These are phyloP conservation scores for Scopulariopsis brevicaulis DNA, from an alignment of 2,329 filamentous ascomycete genomes.

Conservation along the genomic window DNA sequence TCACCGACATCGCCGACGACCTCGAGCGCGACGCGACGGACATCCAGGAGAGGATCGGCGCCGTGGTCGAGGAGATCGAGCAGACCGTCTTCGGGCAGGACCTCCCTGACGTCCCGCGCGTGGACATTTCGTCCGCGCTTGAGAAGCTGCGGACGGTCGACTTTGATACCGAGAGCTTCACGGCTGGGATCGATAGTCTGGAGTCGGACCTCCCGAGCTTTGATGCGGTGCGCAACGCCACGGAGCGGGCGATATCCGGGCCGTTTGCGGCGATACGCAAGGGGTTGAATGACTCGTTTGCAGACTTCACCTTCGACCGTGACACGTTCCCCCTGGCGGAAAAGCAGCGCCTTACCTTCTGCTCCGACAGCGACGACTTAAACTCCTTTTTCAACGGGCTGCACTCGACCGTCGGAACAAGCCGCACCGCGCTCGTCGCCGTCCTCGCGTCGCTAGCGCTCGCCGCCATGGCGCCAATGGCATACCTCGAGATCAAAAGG, in stretches of 20 bases:
- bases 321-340: constrained; percentile 70
- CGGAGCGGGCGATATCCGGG: constrained; percentile 58
- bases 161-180: constrained; percentile 54
- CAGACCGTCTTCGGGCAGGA: constrained; percentile 37
- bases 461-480: constrained; percentile 66
- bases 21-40: constrained; percentile 47
- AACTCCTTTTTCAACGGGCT: constrained; percentile 73
- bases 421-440: constrained; percentile 66
- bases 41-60: constrained; percentile 34
- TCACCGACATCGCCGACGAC: constrained; percentile 42
- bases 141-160: constrained; percentile 57
- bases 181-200: constrained; percentile 57
- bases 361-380: constrained; percentile 73
- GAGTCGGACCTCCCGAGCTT: constrained; percentile 77
- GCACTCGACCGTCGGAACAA: constrained; percentile 51
- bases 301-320: constrained; percentile 66
- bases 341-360: constrained; percentile 78
- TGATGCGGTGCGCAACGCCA: constrained; percentile 71
- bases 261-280: constrained; percentile 75
- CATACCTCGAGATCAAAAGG: constrained; percentile 64
- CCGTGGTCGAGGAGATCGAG: constrained; percentile 31
- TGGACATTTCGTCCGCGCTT: constrained; percentile 51
- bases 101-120: constrained; percentile 28
- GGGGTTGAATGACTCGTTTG: constrained; percentile 59
- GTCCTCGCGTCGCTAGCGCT: constrained; percentile 62